Conservation (phyloP, 2,329 filamentous ascomycete genomes). For the Colletotrichum ledebouriae region DNA sequence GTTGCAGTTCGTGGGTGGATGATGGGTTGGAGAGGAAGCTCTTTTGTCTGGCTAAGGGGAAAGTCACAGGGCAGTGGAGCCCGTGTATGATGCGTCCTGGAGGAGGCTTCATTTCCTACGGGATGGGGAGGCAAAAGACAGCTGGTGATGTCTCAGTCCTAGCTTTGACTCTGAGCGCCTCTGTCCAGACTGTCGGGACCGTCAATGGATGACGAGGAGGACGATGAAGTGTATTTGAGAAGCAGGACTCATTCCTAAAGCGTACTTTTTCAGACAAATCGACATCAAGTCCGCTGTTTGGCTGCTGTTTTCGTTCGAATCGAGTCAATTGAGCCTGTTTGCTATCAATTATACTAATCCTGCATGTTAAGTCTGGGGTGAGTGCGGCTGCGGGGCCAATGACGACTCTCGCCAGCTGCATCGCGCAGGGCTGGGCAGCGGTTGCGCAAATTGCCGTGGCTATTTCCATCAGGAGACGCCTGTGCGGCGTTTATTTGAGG, state of each 20-base stretch:
- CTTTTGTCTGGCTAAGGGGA: constrained; percentile 25
- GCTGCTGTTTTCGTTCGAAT: constrained; percentile 28
- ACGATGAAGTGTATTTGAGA: background rate
- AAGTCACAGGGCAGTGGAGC: constrained; percentile 11
- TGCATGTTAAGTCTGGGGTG: constrained; percentile 19
- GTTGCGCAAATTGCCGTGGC: constrained; percentile 41
- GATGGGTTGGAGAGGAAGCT: background rate
- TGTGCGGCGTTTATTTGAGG: constrained; percentile 34
- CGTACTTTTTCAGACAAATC: constrained; percentile 5
- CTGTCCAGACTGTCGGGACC: constrained; percentile 37
- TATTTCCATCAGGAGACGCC: constrained; percentile 31
- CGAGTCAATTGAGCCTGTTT: constrained; percentile 2
- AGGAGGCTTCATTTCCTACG: background rate
- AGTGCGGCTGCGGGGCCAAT: constrained; percentile 37
- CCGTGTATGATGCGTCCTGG: constrained; percentile 21
- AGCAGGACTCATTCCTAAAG: constrained; percentile 16
- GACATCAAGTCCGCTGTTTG: background rate
- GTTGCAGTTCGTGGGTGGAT: constrained; percentile 5
- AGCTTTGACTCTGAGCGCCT: constrained; percentile 28
- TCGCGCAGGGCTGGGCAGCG: constrained; percentile 20
- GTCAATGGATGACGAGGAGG: constrained; percentile 31
- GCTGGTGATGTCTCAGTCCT: constrained; percentile 30
- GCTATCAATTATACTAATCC: constrained; percentile 7
- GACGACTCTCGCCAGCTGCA: constrained; percentile 13
- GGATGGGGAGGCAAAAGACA: constrained; percentile 11